These are phyloP conservation scores for Ephemerocybe angulata DNA, from an alignment of 768 basidiomycete genomes.

Conservation along the genomic window DNA sequence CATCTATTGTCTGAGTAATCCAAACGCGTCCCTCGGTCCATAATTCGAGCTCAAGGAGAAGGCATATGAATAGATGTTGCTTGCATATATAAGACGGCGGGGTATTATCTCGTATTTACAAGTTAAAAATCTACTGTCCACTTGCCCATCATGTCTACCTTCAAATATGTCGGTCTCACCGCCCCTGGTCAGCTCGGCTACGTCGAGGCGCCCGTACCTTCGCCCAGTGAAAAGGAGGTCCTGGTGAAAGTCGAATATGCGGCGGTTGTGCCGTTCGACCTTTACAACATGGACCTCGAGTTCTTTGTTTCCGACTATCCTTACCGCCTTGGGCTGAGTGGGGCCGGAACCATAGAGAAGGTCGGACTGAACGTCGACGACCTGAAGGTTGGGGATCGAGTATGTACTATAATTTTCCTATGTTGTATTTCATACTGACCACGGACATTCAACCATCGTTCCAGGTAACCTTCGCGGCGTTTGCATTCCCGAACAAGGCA, in stretches of 20 bases:
- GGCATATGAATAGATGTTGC: no score
- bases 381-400: conserved; percentile 37
- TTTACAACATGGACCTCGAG: conserved; percentile 35
- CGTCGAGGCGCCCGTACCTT: conserved; percentile 32
- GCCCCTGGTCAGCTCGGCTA: conserved; percentile 32
- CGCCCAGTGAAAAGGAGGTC: conserved; percentile 34
- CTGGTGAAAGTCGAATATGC: conserved; percentile 39
- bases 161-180: conserved; percentile 38
- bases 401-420: conserved; percentile 14
- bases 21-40: no score
- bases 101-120: no score
- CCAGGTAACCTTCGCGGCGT: conserved; percentile 22
- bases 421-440: not conserved
- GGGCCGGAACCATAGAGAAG: conserved; percentile 30
- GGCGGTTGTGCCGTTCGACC: conserved; percentile 38
- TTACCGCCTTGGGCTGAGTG: not conserved
- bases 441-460: not conserved
- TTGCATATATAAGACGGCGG: no score
- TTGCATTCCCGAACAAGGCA: conserved; percentile 25
- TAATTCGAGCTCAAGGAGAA: no score
- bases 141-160: conserved; percentile 36
- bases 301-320: conserved; percentile 16
- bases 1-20: no score
- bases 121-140: no score
- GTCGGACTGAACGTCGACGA: conserved; percentile 31